These are phyloP conservation scores for Teratosphaeria nubilosa DNA, from an alignment of 2,329 filamentous ascomycete species.

Conservation along the genomic window DNA sequence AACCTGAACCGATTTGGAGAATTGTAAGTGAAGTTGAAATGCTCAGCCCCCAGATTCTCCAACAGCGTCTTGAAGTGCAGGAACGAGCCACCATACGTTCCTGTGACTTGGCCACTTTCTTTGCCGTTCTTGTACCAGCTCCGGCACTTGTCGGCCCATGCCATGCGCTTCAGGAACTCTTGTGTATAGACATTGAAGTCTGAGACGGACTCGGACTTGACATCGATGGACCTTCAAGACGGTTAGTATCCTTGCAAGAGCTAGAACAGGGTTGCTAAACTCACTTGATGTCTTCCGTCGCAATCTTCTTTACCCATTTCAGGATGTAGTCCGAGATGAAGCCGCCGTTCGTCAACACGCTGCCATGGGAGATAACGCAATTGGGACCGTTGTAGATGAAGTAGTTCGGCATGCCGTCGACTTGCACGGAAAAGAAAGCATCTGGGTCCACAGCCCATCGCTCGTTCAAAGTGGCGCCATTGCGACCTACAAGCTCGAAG, in stretches of 20 bases:
- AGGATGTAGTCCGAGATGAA: slow-evolving; percentile 1
- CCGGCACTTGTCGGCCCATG: slow-evolving; percentile 2
- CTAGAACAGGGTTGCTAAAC: background rate
- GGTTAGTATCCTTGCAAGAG: background rate
- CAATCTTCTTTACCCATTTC: slow-evolving; percentile 1
- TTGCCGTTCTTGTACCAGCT: slow-evolving; percentile 5
- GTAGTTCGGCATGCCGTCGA: slow-evolving; percentile 22
- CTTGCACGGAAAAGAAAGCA: slow-evolving; percentile 18
- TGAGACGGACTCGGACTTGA: background rate
- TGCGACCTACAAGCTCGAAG: slow-evolving; percentile 28
- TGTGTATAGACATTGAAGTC: slow-evolving; percentile 3
- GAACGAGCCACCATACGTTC: slow-evolving; percentile 1
- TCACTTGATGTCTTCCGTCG: slow-evolving; percentile 1
- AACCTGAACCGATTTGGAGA: background rate
- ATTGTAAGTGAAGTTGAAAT: slow-evolving; percentile 1
- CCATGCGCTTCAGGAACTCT: slow-evolving; percentile 1
- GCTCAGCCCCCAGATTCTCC: slow-evolving; percentile 1
- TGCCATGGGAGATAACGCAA: slow-evolving; percentile 2
- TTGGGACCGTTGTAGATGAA: slow-evolving; percentile 19
- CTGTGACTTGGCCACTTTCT: background rate
- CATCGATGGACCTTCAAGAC: background rate
- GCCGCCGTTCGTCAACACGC: slow-evolving; percentile 1
- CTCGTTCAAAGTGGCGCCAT: slow-evolving; percentile 9
- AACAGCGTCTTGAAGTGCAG: slow-evolving; percentile 2
- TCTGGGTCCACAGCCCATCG: slow-evolving; percentile 12